Conservation (phyloP, 1,139 yeast species). For the Taphrina communis region DNA sequence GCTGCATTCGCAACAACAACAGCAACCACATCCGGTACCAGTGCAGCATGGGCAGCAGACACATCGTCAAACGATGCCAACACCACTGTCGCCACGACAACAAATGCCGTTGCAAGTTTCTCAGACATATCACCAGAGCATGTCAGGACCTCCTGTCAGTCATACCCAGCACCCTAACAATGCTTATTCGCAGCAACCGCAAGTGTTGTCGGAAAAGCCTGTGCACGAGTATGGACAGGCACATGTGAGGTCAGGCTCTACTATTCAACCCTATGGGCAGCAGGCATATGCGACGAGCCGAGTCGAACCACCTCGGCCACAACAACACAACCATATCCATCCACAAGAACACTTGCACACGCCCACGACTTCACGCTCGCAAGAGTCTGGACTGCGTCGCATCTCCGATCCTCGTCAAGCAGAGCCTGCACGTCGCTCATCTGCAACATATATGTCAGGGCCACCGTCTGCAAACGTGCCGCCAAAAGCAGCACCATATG, state of each 20-base stretch:
- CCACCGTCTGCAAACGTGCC: background rate
- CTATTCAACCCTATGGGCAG: constrained; percentile 7
- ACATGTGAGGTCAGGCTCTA: constrained; percentile 15
- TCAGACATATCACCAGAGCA: background rate
- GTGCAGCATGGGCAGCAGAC: background rate
- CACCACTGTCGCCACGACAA: constrained; percentile 6
- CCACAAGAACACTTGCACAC: constrained; percentile 5
- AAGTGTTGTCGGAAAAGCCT: background rate
- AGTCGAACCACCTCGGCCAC: background rate
- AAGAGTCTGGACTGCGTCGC: constrained; percentile 3
- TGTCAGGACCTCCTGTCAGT: background rate
- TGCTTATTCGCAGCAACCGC: background rate
- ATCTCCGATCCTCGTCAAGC: constrained; percentile 3
- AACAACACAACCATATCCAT: background rate
- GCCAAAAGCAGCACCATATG: background rate
- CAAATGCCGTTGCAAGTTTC: constrained; percentile 2
- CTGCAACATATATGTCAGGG: background rate
- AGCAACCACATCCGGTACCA: background rate
- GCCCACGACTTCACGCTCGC: background rate
- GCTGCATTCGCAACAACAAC: background rate
- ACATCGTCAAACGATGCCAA: background rate
- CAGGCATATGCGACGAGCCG: background rate
- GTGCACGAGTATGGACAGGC: background rate
- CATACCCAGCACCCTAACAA: background rate
- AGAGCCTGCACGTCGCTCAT: constrained; percentile 8